Base-by-base conservation (phyloP, 1,284 basidiomycete species). In the Rhodofomes roseus region DNA sequence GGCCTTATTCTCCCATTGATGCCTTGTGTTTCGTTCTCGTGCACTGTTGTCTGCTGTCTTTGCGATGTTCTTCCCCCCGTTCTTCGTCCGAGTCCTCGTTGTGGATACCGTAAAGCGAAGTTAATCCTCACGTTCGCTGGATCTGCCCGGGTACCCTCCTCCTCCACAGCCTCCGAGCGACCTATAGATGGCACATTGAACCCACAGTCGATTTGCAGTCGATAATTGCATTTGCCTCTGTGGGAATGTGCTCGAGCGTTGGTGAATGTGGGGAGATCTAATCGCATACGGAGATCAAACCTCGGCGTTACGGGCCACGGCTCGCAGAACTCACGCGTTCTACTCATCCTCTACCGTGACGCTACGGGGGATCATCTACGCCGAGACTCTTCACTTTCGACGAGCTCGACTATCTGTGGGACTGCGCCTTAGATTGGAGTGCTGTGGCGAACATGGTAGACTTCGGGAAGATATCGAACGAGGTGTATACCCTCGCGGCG, bases 401-500 rank as follows among this genome's bases (percentile, higher is more conserved):
- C 40, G 40, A 9, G 7, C 40, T 41, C 40, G 4, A 5, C 16
- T 5, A 18, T 5, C 16, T 48, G 44, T 7, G 41, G 8, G 8
- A 43, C 40, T 41, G 25, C 48, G 11, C 14, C 29, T 25, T 23
- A 9, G 16, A n/a, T n/a, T n/a, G n/a, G n/a, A n/a, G n/a, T n/a
- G n/a, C n/a, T n/a, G n/a, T n/a, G 34, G 22, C 20, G 50, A 31
- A 20, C 12, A 34, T 37, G 50, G 20, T 65, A 22, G 65, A 73
- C 61, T 70, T 67, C 59, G 62, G 63, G 31, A 58, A 61, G 23
- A 79, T 88, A 54, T 79, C 84, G 11, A 65, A 77, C n/a, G 74
- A 84, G 14, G 83, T 90, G 14, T 89, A 89, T 67, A 71, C 69
- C 6, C 76, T 90, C 39, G 85, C 87, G 39, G 67, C 71, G 22